A percentile compares a stretch with the other conserved stretches of the same genome.
These are phyloP conservation scores for Coniochaeta pulveracea DNA, from an alignment of 2,329 filamentous ascomycete species.

Conservation along the genomic window DNA sequence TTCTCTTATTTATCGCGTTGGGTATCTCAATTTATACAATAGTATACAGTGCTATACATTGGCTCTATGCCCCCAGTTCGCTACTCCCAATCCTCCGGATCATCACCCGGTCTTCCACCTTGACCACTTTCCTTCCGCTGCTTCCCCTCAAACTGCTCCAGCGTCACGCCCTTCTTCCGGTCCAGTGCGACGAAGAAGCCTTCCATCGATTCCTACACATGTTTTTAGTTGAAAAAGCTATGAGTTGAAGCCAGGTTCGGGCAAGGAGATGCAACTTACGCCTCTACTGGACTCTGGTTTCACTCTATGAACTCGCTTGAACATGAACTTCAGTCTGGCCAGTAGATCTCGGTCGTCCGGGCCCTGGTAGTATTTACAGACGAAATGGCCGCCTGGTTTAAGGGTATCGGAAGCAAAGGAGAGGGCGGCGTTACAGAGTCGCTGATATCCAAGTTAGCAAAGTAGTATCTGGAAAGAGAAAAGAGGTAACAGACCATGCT, in stretches of 20 bases:
- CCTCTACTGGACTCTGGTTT: constrained; percentile 86
- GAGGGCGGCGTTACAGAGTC: constrained; percentile 79
- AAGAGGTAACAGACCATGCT: constrained; percentile 65
- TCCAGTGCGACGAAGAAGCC: constrained; percentile 73
- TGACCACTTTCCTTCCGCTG: too few species aligned
- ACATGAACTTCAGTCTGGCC: constrained; percentile 61
- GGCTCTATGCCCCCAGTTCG: too few species aligned
- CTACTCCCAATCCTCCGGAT: too few species aligned
- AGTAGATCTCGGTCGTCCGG: constrained; percentile 74
- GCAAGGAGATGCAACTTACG: constrained; percentile 37
- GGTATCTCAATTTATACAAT: too few species aligned
- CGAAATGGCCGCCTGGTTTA: constrained; percentile 72
- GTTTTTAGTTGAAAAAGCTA: not conserved
- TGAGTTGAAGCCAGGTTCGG: not conserved
- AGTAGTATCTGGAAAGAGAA: not conserved
- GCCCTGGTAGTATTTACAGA: constrained; percentile 97
- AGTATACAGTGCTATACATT: too few species aligned
- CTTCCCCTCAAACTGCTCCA: constrained; percentile 13
- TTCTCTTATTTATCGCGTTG: too few species aligned
- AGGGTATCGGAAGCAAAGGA: constrained; percentile 79
- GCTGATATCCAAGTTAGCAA: constrained; percentile 39
- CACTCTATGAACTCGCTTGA: constrained; percentile 69
- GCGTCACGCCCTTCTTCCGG: constrained; percentile 40
- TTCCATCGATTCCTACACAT: constrained; percentile 64
- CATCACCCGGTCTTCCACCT: too few species aligned